These are phyloP conservation scores for Rhynchosporium graminicola DNA, from an alignment of 2,329 filamentous ascomycete genomes.

Conservation along the genomic window DNA sequence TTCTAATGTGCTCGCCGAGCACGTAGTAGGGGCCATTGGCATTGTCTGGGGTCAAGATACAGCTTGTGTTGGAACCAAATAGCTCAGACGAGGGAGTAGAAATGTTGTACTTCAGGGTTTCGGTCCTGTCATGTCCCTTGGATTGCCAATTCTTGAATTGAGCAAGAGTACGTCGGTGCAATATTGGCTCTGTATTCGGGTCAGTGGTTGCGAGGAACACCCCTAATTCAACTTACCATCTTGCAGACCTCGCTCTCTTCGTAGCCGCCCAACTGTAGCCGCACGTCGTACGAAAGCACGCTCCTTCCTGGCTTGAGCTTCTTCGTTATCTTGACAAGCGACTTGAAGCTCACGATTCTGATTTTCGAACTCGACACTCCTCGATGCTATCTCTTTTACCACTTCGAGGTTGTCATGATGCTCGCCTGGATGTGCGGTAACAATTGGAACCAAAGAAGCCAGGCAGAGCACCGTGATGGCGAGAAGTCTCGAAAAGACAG, in stretches of 20 bases:
- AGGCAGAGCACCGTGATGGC: slow-evolving; percentile 21
- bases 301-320: slow-evolving; percentile 18
- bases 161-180: slow-evolving; percentile 32
- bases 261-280: slow-evolving; percentile 22
- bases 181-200: slow-evolving; percentile 27
- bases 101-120: slow-evolving; percentile 42
- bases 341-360: slow-evolving; percentile 3
- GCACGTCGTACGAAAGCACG: slow-evolving; percentile 21
- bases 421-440: slow-evolving; percentile 21
- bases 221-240: slow-evolving; percentile 16
- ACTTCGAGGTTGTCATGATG: slow-evolving; percentile 19
- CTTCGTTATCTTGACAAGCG: slow-evolving; percentile 16
- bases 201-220: slow-evolving; percentile 29
- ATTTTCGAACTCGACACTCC: slow-evolving; percentile 39
- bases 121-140: slow-evolving; percentile 30
- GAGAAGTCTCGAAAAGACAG: slow-evolving; percentile 20
- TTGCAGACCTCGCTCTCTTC: slow-evolving; percentile 23
- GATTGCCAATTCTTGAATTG: slow-evolving; percentile 31
- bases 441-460: slow-evolving; percentile 13
- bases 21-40: slow-evolving; percentile 57
- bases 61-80: slow-evolving; percentile 49
- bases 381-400: slow-evolving; percentile 38
- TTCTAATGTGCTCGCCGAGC: slow-evolving; percentile 43
- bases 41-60: slow-evolving; percentile 53
- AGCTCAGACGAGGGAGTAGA: slow-evolving; percentile 42